Evolutionary conservation across 305 asterid genomes (phyloP).

Genomic region (Solanum hybrid): DNA sequence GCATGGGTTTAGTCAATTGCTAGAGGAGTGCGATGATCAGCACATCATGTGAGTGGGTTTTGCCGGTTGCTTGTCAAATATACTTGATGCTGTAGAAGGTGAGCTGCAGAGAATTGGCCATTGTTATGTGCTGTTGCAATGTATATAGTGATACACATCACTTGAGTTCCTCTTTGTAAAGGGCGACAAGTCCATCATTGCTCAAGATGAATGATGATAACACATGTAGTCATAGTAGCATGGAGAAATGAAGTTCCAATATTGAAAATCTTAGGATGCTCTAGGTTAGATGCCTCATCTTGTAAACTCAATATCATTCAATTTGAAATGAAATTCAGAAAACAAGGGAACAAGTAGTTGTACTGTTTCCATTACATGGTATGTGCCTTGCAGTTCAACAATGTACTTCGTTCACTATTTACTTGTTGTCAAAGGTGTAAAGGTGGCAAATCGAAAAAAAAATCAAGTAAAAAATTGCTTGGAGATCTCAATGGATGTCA

Average conservation of each 20-base stretch:
- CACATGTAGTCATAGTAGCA: slow-evolving; percentile 26
- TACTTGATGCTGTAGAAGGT: slow-evolving; percentile 12
- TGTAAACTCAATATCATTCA: slow-evolving; percentile 3
- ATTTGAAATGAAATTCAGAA: slow-evolving; percentile 13
- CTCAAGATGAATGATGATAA: slow-evolving; percentile 21
- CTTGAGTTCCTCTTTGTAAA: slow-evolving; percentile 50
- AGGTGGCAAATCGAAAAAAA: neutral
- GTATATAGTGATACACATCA: slow-evolving; percentile 57
- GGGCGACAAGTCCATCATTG: slow-evolving; percentile 39
- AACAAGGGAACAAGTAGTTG: neutral
- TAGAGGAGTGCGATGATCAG: slow-evolving; percentile 1
- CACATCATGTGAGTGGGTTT: slow-evolving; percentile 10
- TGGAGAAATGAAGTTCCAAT: slow-evolving; percentile 17
- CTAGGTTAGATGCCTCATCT: slow-evolving; percentile 15
- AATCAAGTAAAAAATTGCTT: neutral
- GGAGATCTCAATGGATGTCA: neutral
- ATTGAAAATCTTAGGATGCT: slow-evolving; percentile 19
- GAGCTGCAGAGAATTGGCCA: slow-evolving; percentile 16
- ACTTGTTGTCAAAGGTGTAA: neutral
- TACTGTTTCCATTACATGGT: slow-evolving; percentile 2
- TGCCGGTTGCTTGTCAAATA: slow-evolving; percentile 10
- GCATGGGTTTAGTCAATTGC: slow-evolving; percentile 8
- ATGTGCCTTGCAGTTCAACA: neutral
- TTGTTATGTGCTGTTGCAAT: slow-evolving; percentile 31
- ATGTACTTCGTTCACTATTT: neutral